Conservation (phyloP, 495 filamentous ascomycete species). For the Aspergillus steynii region DNA sequence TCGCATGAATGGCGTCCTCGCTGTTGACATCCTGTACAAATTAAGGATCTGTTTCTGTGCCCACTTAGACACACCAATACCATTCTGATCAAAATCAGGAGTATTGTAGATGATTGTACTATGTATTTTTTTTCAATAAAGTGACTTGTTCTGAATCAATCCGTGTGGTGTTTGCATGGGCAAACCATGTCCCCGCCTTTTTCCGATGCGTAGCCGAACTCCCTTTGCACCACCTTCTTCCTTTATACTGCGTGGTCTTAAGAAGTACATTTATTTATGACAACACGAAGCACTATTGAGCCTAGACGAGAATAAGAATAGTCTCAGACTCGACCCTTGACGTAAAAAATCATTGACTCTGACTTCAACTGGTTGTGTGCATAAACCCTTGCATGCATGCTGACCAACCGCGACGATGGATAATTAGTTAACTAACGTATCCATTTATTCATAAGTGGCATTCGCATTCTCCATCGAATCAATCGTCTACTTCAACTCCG, state of each 20-base stretch:
- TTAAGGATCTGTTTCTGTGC: conserved; percentile 45
- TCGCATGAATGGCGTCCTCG: conserved; percentile 30
- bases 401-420: neutral
- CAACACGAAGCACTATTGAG: no score
- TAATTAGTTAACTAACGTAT: neutral
- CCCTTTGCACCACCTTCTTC: neutral
- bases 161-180: neutral
- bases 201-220: neutral
- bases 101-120: conserved; percentile 4
- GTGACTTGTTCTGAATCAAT: neutral
- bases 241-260: no score
- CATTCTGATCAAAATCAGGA: conserved; percentile 17
- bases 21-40: conserved; percentile 50
- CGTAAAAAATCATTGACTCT: neutral
- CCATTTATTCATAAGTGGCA: neutral
- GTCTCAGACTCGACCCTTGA: neutral
- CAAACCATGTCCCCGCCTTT: neutral
- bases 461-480: neutral
- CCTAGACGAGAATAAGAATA: neutral
- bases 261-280: no score
- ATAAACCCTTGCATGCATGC: neutral
- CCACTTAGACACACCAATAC: conserved; percentile 47
- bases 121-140: conserved; percentile 1
- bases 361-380: neutral
- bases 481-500: neutral